A percentile compares a stretch with the other conserved stretches of the same genome.
phyloP scores from a whole-genome alignment of 805 yeast species.

The Wickerhamiella azymoides region DNA sequence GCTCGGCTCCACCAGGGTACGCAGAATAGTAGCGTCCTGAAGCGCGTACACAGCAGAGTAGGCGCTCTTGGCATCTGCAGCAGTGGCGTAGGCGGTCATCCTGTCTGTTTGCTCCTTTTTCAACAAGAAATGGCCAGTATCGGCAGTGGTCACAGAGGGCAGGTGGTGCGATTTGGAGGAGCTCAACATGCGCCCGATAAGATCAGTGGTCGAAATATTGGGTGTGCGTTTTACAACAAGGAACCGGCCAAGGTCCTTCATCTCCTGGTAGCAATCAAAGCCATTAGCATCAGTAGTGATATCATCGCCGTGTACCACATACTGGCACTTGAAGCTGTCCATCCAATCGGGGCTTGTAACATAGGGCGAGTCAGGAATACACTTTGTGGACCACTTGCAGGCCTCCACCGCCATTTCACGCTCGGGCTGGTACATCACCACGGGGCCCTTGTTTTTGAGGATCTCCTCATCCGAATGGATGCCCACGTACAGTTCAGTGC shows the following conservation, averaged over 20 bases:
- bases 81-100: slow-evolving; percentile 17
- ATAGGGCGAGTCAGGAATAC: slow-evolving; percentile 74
- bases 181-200: slow-evolving; percentile 75
- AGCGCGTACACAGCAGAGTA: slow-evolving; percentile 16
- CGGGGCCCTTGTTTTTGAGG: slow-evolving; percentile 72
- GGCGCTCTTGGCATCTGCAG: slow-evolving; percentile 13
- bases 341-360: slow-evolving; percentile 76
- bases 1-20: slow-evolving; percentile 11
- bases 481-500: slow-evolving; percentile 66
- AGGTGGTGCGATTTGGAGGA: slow-evolving; percentile 47
- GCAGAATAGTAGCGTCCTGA: slow-evolving; percentile 2
- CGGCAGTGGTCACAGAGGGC: slow-evolving; percentile 21
- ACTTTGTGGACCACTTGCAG: slow-evolving; percentile 73
- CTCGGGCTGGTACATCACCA: slow-evolving; percentile 76
- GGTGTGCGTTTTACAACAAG: slow-evolving; percentile 88
- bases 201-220: slow-evolving; percentile 86
- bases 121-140: slow-evolving; percentile 9
- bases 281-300: slow-evolving; percentile 95
- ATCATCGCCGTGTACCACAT: slow-evolving; percentile 98
- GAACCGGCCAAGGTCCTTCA: slow-evolving; percentile 76
- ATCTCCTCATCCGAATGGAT: slow-evolving; percentile 90
- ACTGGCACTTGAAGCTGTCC: slow-evolving; percentile 62
- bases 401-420: slow-evolving; percentile 75
- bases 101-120: slow-evolving; percentile 11
- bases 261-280: slow-evolving; percentile 74